These are phyloP conservation scores for Pseudophaeomoniella oleicola DNA, from an alignment of 2,329 filamentous ascomycete genomes.

Conservation along the genomic window DNA sequence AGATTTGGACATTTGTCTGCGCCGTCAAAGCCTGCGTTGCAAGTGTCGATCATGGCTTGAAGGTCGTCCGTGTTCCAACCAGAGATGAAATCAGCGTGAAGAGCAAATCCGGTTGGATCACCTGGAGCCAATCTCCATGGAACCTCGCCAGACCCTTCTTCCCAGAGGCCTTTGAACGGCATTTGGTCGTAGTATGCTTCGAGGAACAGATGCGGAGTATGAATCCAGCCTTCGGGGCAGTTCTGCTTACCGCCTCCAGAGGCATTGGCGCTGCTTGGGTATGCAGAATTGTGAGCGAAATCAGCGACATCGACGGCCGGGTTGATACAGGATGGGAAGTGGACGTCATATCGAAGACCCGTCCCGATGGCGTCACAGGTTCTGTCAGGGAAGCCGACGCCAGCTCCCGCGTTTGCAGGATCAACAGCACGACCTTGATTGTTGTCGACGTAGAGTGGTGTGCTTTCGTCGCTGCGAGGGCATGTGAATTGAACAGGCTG, in stretches of 20 bases:
- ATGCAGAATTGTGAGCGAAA: background rate
- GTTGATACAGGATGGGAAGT: constrained; percentile 20
- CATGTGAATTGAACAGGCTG: constrained; percentile 10
- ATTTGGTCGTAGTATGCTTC: background rate
- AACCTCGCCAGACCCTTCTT: background rate
- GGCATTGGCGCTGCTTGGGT: background rate
- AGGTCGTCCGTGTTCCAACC: constrained; percentile 55
- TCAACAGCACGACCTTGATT: background rate
- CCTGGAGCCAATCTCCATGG: background rate
- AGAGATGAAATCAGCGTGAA: constrained; percentile 59
- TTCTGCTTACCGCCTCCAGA: background rate
- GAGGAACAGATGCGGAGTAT: background rate
- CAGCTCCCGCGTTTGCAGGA: background rate
- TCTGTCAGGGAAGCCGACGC: background rate
- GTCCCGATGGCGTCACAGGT: constrained; percentile 15
- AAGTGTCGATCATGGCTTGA: constrained; percentile 52
- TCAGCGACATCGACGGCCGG: background rate
- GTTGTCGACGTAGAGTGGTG: background rate
- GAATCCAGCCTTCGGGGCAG: background rate
- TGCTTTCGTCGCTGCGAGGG: constrained; percentile 2
- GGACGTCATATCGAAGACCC: constrained; percentile 21
- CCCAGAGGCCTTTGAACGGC: background rate
- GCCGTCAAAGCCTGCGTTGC: constrained; percentile 43
- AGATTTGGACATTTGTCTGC: constrained; percentile 40
- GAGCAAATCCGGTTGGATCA: constrained; percentile 9